A percentile compares a stretch with the other conserved stretches of the same genome.
phyloP scores from a whole-genome alignment of 106 monocot species.

The Allium fistulosum region DNA sequence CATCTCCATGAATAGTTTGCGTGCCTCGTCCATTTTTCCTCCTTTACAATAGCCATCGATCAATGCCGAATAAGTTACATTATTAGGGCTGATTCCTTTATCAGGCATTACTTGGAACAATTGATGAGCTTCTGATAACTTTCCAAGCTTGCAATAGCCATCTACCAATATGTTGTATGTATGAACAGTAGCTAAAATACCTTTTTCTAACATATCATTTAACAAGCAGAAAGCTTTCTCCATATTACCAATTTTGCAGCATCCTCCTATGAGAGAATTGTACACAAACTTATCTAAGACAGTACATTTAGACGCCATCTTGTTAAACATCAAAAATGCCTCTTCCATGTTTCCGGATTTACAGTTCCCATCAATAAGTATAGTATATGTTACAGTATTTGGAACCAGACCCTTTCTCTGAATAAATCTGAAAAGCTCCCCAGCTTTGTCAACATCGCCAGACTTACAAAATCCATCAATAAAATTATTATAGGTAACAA shows the following conservation, averaged over 20 bases:
- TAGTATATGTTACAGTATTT: constrained; percentile 60
- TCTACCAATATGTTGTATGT: constrained; percentile 65
- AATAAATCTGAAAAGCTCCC: constrained; percentile 32
- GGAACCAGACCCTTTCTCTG: constrained; percentile 46
- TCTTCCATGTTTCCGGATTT: constrained; percentile 44
- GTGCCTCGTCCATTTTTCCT: constrained; percentile 44
- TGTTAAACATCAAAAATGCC: constrained; percentile 63
- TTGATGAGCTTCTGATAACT: constrained; percentile 41
- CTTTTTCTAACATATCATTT: constrained; percentile 41
- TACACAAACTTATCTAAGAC: constrained; percentile 49
- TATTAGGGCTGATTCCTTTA: constrained; percentile 39
- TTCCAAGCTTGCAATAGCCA: constrained; percentile 63
- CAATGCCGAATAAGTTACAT: constrained; percentile 44
- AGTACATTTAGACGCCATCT: constrained; percentile 59
- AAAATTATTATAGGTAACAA: constrained; percentile 64
- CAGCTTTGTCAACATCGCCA: constrained; percentile 46
- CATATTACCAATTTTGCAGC: constrained; percentile 43
- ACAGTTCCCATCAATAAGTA: constrained; percentile 60
- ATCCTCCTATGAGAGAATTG: constrained; percentile 48
- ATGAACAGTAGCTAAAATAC: constrained; percentile 20
- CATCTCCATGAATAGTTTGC: constrained; percentile 48
- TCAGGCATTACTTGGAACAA: constrained; percentile 46
- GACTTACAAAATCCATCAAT: constrained; percentile 65
- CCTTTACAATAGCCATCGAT: constrained; percentile 47
- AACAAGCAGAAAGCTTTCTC: constrained; percentile 43